Evolutionary conservation across 305 asterid genomes (phyloP).

Genomic region (Withania somnifera): DNA sequence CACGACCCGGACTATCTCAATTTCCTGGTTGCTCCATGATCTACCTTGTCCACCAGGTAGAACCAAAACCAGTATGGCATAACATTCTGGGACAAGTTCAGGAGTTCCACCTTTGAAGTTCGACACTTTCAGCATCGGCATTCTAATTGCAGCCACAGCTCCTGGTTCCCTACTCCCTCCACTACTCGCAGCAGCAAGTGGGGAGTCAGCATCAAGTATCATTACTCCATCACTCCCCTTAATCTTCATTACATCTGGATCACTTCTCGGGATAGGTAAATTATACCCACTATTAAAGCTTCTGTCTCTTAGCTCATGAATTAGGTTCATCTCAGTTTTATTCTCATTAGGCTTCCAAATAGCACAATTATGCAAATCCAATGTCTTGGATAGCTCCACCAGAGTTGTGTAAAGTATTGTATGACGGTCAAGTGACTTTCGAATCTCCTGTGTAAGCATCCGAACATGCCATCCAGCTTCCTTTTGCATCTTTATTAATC

Average conservation of each 20-base stretch:
- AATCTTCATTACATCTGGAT: slow-evolving; percentile 59
- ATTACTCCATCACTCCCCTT: slow-evolving; percentile 54
- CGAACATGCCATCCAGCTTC: slow-evolving; percentile 92
- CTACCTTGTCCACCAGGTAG: slow-evolving; percentile 57
- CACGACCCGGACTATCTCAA: slow-evolving; percentile 84
- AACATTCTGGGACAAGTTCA: slow-evolving; percentile 73
- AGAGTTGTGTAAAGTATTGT: slow-evolving; percentile 80
- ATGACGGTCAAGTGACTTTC: slow-evolving; percentile 87
- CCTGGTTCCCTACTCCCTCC: slow-evolving; percentile 54
- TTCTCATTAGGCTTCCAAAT: slow-evolving; percentile 86
- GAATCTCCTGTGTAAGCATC: slow-evolving; percentile 93
- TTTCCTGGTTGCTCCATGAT: slow-evolving; percentile 65
- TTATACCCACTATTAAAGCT: slow-evolving; percentile 25
- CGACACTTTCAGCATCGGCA: slow-evolving; percentile 91
- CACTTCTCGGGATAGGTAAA: slow-evolving; percentile 39
- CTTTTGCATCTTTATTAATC: slow-evolving; percentile 58
- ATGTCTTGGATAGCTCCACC: slow-evolving; percentile 77
- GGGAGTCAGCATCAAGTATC: slow-evolving; percentile 46
- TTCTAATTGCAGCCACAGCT: slow-evolving; percentile 79
- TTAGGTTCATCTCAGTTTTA: slow-evolving; percentile 62
- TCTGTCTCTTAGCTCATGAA: slow-evolving; percentile 54
- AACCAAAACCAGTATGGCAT: slow-evolving; percentile 81
- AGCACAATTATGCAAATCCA: slow-evolving; percentile 76
- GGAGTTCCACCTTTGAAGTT: slow-evolving; percentile 97
- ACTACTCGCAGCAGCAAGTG: slow-evolving; percentile 65